These are phyloP conservation scores for Scheffersomyces lignicola DNA, from an alignment of 1,139 yeast genomes.

Conservation along the genomic window DNA sequence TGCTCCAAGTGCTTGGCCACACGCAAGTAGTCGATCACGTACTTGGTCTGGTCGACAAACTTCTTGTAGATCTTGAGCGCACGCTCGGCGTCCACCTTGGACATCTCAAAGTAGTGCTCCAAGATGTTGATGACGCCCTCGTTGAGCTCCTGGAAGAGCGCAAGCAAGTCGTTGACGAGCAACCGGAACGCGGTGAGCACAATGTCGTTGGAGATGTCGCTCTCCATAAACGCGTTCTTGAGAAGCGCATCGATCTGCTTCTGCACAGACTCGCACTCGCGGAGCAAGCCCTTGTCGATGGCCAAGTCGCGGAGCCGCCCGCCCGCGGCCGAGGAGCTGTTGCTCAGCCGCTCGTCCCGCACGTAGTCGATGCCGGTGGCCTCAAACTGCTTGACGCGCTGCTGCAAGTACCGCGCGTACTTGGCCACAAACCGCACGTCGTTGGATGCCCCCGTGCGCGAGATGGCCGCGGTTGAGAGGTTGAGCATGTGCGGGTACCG, in stretches of 20 bases:
- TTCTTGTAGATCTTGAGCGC: constrained; percentile 80
- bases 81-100: constrained; percentile 80
- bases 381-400: constrained; percentile 69
- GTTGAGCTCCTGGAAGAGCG: constrained; percentile 83
- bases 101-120: constrained; percentile 94
- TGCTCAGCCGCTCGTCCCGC: constrained; percentile 60
- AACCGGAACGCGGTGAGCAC: constrained; percentile 81
- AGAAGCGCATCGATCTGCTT: constrained; percentile 75
- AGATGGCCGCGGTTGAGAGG: constrained; percentile 30
- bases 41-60: constrained; percentile 83
- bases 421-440: constrained; percentile 66
- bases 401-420: constrained; percentile 70
- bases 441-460: constrained; percentile 33
- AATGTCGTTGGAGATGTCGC: constrained; percentile 80
- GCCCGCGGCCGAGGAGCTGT: constrained; percentile 45
- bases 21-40: constrained; percentile 83
- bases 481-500: constrained; percentile 61
- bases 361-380: constrained; percentile 74
- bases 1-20: constrained; percentile 87
- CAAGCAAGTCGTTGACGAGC: constrained; percentile 80
- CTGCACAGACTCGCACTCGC: constrained; percentile 86
- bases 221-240: constrained; percentile 70
- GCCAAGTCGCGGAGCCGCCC: constrained; percentile 64
- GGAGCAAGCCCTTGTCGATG: constrained; percentile 78
- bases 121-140: constrained; percentile 92